Evolutionary conservation across 805 yeast species (phyloP).

Genomic region (Wickerhamiella siamensis): DNA sequence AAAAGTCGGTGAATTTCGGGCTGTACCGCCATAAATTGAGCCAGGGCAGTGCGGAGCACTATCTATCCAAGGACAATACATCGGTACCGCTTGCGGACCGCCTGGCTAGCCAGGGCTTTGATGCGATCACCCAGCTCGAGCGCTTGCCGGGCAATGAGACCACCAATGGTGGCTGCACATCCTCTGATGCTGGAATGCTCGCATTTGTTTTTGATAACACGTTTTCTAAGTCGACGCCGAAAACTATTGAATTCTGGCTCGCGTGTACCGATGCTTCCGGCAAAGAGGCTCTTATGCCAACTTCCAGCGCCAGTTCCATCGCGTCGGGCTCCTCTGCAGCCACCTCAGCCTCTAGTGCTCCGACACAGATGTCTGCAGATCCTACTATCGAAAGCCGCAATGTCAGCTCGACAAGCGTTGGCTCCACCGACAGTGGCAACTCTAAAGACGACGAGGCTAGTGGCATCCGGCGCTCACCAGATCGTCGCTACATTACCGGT

Average conservation of each 20-base stretch:
- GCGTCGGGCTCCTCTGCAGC: neutral
- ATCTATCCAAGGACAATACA: neutral
- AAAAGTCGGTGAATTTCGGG: slow-evolving; percentile 38
- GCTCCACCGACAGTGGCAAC: neutral
- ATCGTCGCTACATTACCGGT: slow-evolving; percentile 50
- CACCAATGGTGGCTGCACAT: slow-evolving; percentile 45
- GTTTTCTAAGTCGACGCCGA: slow-evolving; percentile 70
- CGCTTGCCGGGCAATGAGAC: slow-evolving; percentile 45
- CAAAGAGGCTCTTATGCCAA: neutral
- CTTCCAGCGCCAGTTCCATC: neutral
- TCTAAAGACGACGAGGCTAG: slow-evolving; percentile 6
- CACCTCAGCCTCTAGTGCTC: neutral
- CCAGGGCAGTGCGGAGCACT: neutral
- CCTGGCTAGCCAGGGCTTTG: slow-evolving; percentile 39
- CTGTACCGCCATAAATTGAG: slow-evolving; percentile 14
- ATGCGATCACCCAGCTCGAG: slow-evolving; percentile 40
- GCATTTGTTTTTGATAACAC: slow-evolving; percentile 91
- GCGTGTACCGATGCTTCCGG: neutral
- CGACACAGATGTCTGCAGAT: neutral
- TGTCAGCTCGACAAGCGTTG: neutral
- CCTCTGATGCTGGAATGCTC: slow-evolving; percentile 44
- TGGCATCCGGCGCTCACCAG: slow-evolving; percentile 10
- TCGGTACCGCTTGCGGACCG: slow-evolving; percentile 29
- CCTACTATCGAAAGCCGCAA: neutral
- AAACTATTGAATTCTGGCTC: slow-evolving; percentile 51